A percentile compares a stretch with the other conserved stretches of the same genome.
phyloP scores from a whole-genome alignment of 495 filamentous ascomycete species.

The Penicillium samsonianum region DNA sequence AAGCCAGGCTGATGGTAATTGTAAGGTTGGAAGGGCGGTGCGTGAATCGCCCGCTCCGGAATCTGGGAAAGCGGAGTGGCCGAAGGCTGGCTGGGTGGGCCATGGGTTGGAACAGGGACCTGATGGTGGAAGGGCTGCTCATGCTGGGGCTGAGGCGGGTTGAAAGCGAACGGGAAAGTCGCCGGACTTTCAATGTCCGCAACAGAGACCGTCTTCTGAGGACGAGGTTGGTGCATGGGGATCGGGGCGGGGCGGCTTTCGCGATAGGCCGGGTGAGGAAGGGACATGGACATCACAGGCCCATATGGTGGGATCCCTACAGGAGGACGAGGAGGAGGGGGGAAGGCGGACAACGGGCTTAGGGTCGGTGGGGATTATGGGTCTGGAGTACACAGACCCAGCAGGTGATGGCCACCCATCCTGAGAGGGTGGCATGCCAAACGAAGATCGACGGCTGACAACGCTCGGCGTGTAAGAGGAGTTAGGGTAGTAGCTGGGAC shows the following conservation, averaged over 20 bases:
- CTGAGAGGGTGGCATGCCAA: conserved; percentile 72
- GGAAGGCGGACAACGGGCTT: conserved; percentile 88
- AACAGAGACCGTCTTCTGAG: conserved; percentile 92
- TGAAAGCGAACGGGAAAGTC: conserved; percentile 63
- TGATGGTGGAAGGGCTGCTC: conserved; percentile 91
- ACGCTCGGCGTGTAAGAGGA: conserved; percentile 88
- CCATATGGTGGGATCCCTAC: conserved; percentile 31
- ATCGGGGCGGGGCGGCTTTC: conserved; percentile 75
- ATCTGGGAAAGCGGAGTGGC: conserved; percentile 94
- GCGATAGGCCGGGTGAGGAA: conserved; percentile 70
- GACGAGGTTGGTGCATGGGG: conserved; percentile 94
- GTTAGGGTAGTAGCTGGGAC: conserved; percentile 77
- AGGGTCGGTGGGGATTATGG: conserved; percentile 57
- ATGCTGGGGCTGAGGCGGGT: conserved; percentile 69
- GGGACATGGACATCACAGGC: conserved; percentile 42
- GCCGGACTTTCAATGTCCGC: conserved; percentile 90
- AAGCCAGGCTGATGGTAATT: conserved; percentile 61
- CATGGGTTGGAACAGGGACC: conserved; percentile 68
- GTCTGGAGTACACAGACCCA: conserved; percentile 71
- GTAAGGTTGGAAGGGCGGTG: conserved; percentile 86
- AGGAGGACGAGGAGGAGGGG: conserved; percentile 54
- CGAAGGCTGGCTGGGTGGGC: conserved; percentile 72
- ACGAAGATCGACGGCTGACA: conserved; percentile 86
- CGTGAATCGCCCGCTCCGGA: conserved; percentile 90
- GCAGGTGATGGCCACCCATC: conserved; percentile 76